Conservation (phyloP, 345 rosid genomes). For the Citrus sinensis region DVS_A1.0 CM039163.1:41909001-41909500, state of each 20-base stretch:
- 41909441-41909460: slow-evolving; percentile 51
- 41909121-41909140: slow-evolving; percentile 67
- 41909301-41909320: slow-evolving; percentile 62
- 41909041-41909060: slow-evolving; percentile 72
- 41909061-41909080: slow-evolving; percentile 62
- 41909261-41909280: slow-evolving; percentile 67
- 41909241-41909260: slow-evolving; percentile 83
- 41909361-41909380: slow-evolving; percentile 70
- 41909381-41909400: slow-evolving; percentile 53
- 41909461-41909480: slow-evolving; percentile 74
- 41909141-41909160: slow-evolving; percentile 53
- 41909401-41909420: slow-evolving; percentile 70
- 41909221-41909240: slow-evolving; percentile 44
- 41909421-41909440: slow-evolving; percentile 78
- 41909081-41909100: slow-evolving; percentile 57
- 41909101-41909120: slow-evolving; percentile 70
- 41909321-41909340: slow-evolving; percentile 73
- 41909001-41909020: slow-evolving; percentile 38
- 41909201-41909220: slow-evolving; percentile 57
- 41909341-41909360: slow-evolving; percentile 59
- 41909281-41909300: slow-evolving; percentile 65
- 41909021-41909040: slow-evolving; percentile 60
- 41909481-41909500: slow-evolving; percentile 61
- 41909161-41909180: slow-evolving; percentile 57
- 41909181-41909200: slow-evolving; percentile 60